These are phyloP conservation scores for Aspergillus sclerotioniger DNA, from an alignment of 495 filamentous ascomycete species.

Conservation along the genomic window DNA sequence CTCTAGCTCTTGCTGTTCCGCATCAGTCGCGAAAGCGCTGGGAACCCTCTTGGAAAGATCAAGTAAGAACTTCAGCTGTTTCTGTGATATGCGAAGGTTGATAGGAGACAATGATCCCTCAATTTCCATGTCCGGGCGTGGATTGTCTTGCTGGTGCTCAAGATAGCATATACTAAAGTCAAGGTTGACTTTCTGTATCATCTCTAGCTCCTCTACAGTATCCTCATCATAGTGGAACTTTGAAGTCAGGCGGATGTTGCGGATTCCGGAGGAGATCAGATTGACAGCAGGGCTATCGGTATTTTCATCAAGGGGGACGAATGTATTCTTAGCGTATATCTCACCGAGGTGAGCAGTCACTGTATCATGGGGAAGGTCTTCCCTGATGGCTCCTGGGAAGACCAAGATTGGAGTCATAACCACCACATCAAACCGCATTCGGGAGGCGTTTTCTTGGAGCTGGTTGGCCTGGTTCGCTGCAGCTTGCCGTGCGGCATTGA, in stretches of 20 bases:
- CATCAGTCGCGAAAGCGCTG: conserved; percentile 75
- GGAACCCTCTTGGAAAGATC: conserved; percentile 84
- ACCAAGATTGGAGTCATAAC: conserved; percentile 94
- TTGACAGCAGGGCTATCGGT: conserved; percentile 73
- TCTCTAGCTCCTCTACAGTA: conserved; percentile 79
- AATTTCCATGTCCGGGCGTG: conserved; percentile 88
- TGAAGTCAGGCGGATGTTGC: conserved; percentile 87
- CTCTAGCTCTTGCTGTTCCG: conserved; percentile 64
- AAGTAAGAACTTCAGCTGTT: conserved; percentile 83
- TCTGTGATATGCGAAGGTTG: conserved; percentile 84
- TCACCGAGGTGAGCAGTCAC: conserved; percentile 93
- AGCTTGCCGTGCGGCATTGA: conserved; percentile 93
- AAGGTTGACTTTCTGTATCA: conserved; percentile 94
- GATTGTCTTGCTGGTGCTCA: conserved; percentile 73
- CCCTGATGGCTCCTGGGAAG: conserved; percentile 71
- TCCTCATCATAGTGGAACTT: conserved; percentile 77
- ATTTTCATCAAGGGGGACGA: conserved; percentile 74
- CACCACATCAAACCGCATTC: conserved; percentile 89
- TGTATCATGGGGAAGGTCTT: conserved; percentile 68
- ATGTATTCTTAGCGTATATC: conserved; percentile 93
- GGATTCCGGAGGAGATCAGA: conserved; percentile 85
- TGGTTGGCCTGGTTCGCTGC: conserved; percentile 93
- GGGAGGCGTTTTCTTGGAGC: conserved; percentile 82
- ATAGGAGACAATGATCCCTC: conserved; percentile 88
- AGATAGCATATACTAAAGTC: conserved; percentile 87